A percentile compares a stretch with the other conserved stretches of the same genome.
Conservation (phyloP, 2,329 filamentous ascomycete genomes). For the Talaromyces sp. region DNA sequence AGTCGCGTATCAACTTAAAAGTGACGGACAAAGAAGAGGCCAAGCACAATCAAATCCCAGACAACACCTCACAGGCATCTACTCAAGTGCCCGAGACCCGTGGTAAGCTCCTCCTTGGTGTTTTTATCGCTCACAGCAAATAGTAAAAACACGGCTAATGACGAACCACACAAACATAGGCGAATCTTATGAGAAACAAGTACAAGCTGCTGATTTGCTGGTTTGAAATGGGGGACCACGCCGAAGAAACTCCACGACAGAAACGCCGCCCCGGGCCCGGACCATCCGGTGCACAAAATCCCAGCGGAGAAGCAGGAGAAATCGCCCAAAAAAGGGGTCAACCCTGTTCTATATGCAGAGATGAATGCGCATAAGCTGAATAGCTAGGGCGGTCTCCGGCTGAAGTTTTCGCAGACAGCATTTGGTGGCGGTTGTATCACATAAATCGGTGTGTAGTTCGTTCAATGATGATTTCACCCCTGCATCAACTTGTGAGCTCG, state of each 20-base stretch:
- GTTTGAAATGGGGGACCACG: conserved; percentile 11
- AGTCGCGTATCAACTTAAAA: not conserved
- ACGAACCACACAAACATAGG: not conserved
- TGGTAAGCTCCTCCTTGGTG: not conserved
- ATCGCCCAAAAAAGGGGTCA: conserved; percentile 43
- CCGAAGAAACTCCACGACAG: conserved; percentile 9
- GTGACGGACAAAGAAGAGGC: not conserved
- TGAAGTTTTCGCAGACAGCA: conserved; percentile 13
- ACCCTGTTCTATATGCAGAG: conserved; percentile 41
- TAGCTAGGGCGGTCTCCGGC: conserved; percentile 23
- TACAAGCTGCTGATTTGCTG: not conserved
- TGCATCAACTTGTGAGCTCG: no score
- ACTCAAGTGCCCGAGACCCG: not conserved
- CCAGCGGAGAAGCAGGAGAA: conserved; percentile 37
- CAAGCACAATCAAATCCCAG: not conserved
- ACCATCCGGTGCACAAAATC: conserved; percentile 15
- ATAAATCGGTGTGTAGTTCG: no score
- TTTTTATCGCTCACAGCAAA: not conserved
- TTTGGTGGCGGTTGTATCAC: conserved; percentile 12
- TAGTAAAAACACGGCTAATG: not conserved
- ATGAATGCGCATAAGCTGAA: conserved; percentile 40
- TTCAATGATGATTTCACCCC: no score
- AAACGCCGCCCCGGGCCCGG: conserved; percentile 7
- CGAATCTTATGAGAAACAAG: not conserved
- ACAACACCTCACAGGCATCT: not conserved